Evolutionary conservation across 163 green algal genomes (phyloP), one percentile per base, ranked within the genome.

Genomic region (Prototheca wickerhamii): DNA sequence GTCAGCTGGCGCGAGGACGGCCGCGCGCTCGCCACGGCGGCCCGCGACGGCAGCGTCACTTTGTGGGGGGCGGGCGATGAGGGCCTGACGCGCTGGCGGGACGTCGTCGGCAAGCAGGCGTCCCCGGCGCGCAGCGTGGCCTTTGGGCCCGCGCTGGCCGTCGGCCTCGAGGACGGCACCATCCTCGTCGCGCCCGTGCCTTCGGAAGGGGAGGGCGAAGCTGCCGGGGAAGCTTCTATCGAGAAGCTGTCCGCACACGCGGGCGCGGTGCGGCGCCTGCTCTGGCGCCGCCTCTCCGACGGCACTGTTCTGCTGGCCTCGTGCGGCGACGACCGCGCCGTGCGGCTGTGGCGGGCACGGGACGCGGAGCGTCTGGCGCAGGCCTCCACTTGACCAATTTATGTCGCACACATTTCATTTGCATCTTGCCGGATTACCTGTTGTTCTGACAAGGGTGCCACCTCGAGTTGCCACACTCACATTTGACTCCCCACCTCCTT

Each of bases 1-100:
- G 73, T 86, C 18, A 57, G 72, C 10, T 96, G 89, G 88, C 75
- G 80, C 3, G 62, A 72, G 8, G 73, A 89, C 66, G 75, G 63
- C 46, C 33, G n/a, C 17, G 43, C 78, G 32, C 79, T 95, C 60
- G 86, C 82, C 20, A 93, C 84, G 4, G 84, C 67, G 30, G 83
- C 89, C 0, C 70, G 89, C 3, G 89, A 96, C 71, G 64, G 85
- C 32, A 79, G 63, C 20, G 76, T 93, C 28, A 93, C 91, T 64
- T 30, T 92, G 0, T 95, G 88, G 88, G 1, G 26, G 7, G 29
- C 83, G 28, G 34, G 8, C 4, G n/a, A 18, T 21, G 32, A 26
- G 30, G 51, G 21, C 29, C 29, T 33, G 15, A 37, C 17, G 50
- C 46, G 34, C 25, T n/a, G 28, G 35, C 44, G n/a, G 8, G 34